These are phyloP conservation scores for Aethionema arabicum DNA, from an alignment of 345 rosid species.

Conservation along the genomic window DNA sequence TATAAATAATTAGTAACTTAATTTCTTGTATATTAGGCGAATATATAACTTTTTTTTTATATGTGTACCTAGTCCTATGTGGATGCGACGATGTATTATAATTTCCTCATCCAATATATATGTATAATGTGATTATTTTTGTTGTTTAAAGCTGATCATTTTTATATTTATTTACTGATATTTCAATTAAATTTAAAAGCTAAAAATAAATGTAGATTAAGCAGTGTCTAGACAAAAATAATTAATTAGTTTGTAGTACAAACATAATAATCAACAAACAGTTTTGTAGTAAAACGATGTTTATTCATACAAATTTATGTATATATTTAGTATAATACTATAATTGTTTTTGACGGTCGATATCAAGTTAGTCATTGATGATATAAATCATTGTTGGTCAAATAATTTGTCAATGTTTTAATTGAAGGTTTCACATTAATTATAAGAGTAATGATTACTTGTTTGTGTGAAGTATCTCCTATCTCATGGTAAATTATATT, in stretches of 20 bases:
- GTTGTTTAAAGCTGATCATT: too few species aligned
- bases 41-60: too few species aligned
- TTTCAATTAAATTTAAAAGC: background rate
- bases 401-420: background rate
- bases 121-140: background rate
- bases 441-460: background rate
- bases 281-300: background rate
- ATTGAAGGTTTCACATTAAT: constrained; percentile 3
- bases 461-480: too few species aligned
- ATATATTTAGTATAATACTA: background rate
- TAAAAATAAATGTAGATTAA: too few species aligned
- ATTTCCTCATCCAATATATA: constrained; percentile 14
- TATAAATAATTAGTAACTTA: constrained; percentile 8
- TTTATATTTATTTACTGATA: too few species aligned
- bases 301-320: background rate
- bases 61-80: background rate
- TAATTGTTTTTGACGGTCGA: background rate
- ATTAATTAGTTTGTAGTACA: too few species aligned
- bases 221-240: too few species aligned
- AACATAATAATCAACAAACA: too few species aligned
- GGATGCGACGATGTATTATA: constrained; percentile 4
- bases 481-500: too few species aligned
- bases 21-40: constrained; percentile 23
- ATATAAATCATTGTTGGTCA: constrained; percentile 3
- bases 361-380: background rate